Base-by-base conservation (phyloP, 805 yeast genomes). In the Saccharomycopsis sp. region DNA sequence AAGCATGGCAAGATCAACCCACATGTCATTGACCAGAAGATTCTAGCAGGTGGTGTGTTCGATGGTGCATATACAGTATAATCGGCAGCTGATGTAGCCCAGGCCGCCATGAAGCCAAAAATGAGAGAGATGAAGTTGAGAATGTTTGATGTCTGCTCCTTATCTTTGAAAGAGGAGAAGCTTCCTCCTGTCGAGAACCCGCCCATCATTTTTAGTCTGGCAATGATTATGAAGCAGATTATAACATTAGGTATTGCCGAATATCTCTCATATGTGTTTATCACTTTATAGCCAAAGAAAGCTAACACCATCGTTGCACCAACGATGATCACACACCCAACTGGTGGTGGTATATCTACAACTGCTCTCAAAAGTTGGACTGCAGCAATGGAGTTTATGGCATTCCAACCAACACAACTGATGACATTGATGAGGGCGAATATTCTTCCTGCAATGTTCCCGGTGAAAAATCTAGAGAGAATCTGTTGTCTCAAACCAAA, bases 401-500 rank as follows among this genome's bases (percentile, higher is more conserved):
- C 89, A 72, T 94, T 88, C 97, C 97, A 91, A 65, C 97, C 97
- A 57, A 91, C 82, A 79, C 96, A 89, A 24, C 96, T 91, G 62
- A 91, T 71, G 66, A 84, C 80, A 68, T 91, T 90, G 69, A 91
- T 76, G 51, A 85, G 70, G 8, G 95, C 85, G 67, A 89, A 86
- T 58, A 90, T 77, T 70, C 96, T 81, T 73, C 87, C 84, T 52
- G 87, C 85, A 34, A 75, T 69, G 71, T 85, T 83, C 62, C 97
- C 97, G 62, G 84, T 78, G 65, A 90, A 78, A 71, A 77, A 91
- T 64, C 92, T 80, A 9, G 96, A 83, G 58, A 91, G 67, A 44
- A 89, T 79, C 88, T 91, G 86, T 71, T 91, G 97, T 73, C 97
- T 84, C 62, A 91, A 76, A 64, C 97, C 97, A 56, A 87, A 80